Percentiles rank a stretch among this genome's conserved stretches.
Evolutionary conservation across 441 rosid species (phyloP).

Genomic region (Jatropha podagrica): DNA sequence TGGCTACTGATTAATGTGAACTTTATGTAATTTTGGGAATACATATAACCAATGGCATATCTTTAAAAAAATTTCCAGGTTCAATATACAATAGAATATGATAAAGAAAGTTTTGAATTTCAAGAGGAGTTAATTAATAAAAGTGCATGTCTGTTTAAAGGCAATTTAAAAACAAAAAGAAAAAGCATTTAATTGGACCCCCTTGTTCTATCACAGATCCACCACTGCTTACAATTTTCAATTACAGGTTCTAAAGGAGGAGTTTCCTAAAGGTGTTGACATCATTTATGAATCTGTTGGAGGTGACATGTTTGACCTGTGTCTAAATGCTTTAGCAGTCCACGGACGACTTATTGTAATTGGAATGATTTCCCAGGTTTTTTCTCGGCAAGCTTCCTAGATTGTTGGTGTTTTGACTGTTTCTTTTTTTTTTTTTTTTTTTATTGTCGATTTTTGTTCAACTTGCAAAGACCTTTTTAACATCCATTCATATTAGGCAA

Average conservation of each 20-base stretch:
- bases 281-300: slow-evolving; percentile 95
- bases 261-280: slow-evolving; percentile 85
- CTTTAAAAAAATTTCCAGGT: no score
- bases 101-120: no score
- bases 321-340: slow-evolving; percentile 85
- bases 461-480: no score
- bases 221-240: slow-evolving; percentile 3
- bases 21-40: no score
- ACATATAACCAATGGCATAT: no score
- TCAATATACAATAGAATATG: no score
- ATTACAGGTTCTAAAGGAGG: slow-evolving; percentile 74
- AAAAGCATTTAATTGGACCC: no score
- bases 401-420: not conserved
- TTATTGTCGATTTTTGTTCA: not conserved
- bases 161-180: no score
- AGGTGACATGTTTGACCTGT: slow-evolving; percentile 85
- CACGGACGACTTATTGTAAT: slow-evolving; percentile 82
- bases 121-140: no score
- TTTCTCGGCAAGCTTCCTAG: not conserved
- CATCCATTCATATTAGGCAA: no score
- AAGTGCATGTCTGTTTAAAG: no score
- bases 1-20: not conserved
- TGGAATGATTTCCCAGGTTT: slow-evolving; percentile 99
- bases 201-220: no score
- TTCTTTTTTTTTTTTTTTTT: not conserved